These are phyloP conservation scores for Fomitopsis serialis DNA, from an alignment of 768 basidiomycete genomes.

Conservation along the genomic window DNA sequence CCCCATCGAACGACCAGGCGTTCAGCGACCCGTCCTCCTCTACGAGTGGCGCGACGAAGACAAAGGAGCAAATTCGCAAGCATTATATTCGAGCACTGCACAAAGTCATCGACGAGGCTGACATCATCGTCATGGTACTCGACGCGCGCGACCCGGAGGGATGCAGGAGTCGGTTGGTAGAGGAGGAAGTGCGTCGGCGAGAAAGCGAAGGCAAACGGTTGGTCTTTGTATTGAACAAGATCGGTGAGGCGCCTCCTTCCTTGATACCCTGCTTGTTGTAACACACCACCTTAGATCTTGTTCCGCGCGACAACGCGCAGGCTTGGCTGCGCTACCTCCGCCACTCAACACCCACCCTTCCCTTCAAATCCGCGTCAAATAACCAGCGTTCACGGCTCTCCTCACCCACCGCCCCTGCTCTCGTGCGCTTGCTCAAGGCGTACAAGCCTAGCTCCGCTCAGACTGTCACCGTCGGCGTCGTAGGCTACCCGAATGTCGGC, in stretches of 20 bases:
- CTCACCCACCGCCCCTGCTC: slow-evolving; percentile 65
- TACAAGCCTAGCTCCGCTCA: slow-evolving; percentile 63
- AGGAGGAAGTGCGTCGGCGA: slow-evolving; percentile 85
- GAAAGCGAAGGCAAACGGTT: slow-evolving; percentile 89
- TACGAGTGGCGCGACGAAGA: slow-evolving; percentile 33
- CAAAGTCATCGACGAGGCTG: slow-evolving; percentile 91
- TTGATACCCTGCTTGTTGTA: neutral
- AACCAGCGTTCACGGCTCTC: slow-evolving; percentile 81
- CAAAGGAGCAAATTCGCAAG: slow-evolving; percentile 64
- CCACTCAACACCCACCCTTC: slow-evolving; percentile 87
- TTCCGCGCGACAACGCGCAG: slow-evolving; percentile 84
- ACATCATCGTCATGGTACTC: slow-evolving; percentile 84
- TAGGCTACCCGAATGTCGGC: slow-evolving; percentile 96
- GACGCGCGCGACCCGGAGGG: slow-evolving; percentile 97
- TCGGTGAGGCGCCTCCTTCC: slow-evolving; percentile 50
- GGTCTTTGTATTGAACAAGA: slow-evolving; percentile 94
- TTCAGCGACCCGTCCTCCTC: slow-evolving; percentile 29
- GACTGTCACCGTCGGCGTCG: slow-evolving; percentile 82
- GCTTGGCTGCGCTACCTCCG: slow-evolving; percentile 90
- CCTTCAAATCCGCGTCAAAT: slow-evolving; percentile 78
- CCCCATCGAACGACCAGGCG: slow-evolving; percentile 11
- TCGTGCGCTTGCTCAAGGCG: slow-evolving; percentile 79
- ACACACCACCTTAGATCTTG: slow-evolving; percentile 55
- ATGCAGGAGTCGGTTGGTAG: slow-evolving; percentile 85
- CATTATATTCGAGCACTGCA: slow-evolving; percentile 77